Evolutionary conservation across 2,329 filamentous ascomycete species (phyloP).

Genomic region (Penicillium hesseltinei): DNA sequence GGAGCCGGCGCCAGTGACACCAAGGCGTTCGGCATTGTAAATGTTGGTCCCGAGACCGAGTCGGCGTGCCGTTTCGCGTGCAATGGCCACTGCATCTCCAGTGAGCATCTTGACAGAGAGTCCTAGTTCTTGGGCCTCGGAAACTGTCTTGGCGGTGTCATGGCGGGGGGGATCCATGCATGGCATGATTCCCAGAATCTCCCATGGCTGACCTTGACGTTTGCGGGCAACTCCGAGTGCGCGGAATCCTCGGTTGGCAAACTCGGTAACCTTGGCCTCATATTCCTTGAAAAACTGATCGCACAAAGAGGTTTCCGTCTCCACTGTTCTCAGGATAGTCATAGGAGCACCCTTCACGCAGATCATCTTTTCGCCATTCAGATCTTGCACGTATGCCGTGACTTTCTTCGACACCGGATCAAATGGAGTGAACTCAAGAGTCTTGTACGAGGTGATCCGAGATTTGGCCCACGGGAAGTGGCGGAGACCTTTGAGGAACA

Average conservation of each 20-base stretch:
- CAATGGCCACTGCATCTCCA: slow-evolving; percentile 90
- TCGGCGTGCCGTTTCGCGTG: slow-evolving; percentile 85
- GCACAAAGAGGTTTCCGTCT: slow-evolving; percentile 73
- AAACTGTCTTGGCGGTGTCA: slow-evolving; percentile 86
- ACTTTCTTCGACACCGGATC: slow-evolving; percentile 95
- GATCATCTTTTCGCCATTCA: slow-evolving; percentile 77
- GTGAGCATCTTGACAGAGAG: slow-evolving; percentile 95
- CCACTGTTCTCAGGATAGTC: slow-evolving; percentile 81
- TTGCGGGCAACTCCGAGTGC: slow-evolving; percentile 91
- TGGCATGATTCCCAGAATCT: slow-evolving; percentile 92
- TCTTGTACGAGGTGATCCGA: slow-evolving; percentile 78
- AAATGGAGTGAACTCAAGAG: slow-evolving; percentile 81
- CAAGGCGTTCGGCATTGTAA: slow-evolving; percentile 89
- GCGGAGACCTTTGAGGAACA: slow-evolving; percentile 81
- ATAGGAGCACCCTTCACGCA: slow-evolving; percentile 91
- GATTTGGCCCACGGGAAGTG: slow-evolving; percentile 80
- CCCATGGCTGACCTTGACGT: slow-evolving; percentile 76
- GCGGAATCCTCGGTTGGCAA: slow-evolving; percentile 89
- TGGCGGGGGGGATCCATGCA: slow-evolving; percentile 88
- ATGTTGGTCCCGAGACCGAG: slow-evolving; percentile 90
- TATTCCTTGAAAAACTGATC: slow-evolving; percentile 77
- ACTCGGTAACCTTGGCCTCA: slow-evolving; percentile 90
- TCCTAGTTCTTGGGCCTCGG: slow-evolving; percentile 83
- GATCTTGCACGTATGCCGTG: slow-evolving; percentile 76
- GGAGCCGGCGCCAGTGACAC: slow-evolving; percentile 83